phyloP scores from a whole-genome alignment of 192 early-diverging fungal species.

The Spinellus fusiger region DNA sequence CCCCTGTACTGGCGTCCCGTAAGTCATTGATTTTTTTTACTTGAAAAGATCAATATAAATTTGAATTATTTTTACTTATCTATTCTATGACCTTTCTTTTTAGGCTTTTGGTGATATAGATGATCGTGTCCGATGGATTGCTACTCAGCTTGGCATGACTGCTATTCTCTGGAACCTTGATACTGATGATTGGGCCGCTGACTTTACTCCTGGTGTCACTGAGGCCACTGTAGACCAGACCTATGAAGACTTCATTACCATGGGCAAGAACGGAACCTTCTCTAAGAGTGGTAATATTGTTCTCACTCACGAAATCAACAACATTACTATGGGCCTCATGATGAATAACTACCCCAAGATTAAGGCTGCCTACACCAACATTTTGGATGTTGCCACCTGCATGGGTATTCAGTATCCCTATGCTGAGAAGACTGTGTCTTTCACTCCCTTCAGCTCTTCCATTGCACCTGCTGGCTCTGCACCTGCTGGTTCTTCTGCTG shows the following conservation, averaged over 20 bases:
- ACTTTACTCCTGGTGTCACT: constrained; percentile 8
- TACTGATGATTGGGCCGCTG: constrained; percentile 40
- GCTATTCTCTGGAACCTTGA: constrained; percentile 50
- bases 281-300: constrained; percentile 22
- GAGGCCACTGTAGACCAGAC: constrained; percentile 18
- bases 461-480: background rate
- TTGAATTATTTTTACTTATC: constrained; percentile 9
- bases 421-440: constrained; percentile 10
- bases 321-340: constrained; percentile 16
- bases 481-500: background rate
- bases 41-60: background rate
- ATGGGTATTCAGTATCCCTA: constrained; percentile 22
- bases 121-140: constrained; percentile 43
- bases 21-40: constrained; percentile 17
- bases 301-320: constrained; percentile 26
- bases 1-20: constrained; percentile 46
- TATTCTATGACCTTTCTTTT: background rate
- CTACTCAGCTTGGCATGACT: constrained; percentile 38
- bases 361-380: constrained; percentile 17
- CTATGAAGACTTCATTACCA: constrained; percentile 15
- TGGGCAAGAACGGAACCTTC: constrained; percentile 21
- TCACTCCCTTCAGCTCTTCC: constrained; percentile 6
- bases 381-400: constrained; percentile 27
- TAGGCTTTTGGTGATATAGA: constrained; percentile 37
- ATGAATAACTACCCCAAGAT: constrained; percentile 14